Percentiles rank a stretch among this genome's conserved stretches.
These are phyloP conservation scores for Lodderomyces margitis DNA, from an alignment of 1,139 yeast species.

Conservation along the genomic window DNA sequence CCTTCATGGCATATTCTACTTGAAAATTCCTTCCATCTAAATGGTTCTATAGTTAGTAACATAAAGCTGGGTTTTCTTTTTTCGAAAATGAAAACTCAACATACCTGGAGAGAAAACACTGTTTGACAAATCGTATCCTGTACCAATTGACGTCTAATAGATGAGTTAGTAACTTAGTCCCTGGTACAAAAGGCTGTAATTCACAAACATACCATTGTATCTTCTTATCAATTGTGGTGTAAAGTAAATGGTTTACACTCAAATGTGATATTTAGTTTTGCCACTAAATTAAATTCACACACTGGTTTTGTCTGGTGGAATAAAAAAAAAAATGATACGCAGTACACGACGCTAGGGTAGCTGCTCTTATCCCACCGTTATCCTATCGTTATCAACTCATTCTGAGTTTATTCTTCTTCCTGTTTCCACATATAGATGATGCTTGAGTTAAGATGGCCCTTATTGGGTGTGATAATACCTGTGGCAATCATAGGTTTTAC, in stretches of 20 bases:
- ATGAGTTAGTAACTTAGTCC: slow-evolving; percentile 1
- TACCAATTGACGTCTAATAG: slow-evolving; percentile 80
- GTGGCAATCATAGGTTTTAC: slow-evolving; percentile 53
- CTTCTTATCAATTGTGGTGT: background rate
- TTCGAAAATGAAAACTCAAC: too few relatives aligned
- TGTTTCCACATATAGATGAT: slow-evolving; percentile 20
- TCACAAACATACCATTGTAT: slow-evolving; percentile 8
- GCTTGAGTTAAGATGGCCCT: slow-evolving; percentile 53
- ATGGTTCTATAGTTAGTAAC: slow-evolving; percentile 6
- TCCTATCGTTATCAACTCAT: too few relatives aligned
- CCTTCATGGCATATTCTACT: slow-evolving; percentile 96
- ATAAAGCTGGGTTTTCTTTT: too few relatives aligned
- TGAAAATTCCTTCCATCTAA: slow-evolving; percentile 95
- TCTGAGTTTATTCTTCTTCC: background rate
- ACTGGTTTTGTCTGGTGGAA: too few relatives aligned
- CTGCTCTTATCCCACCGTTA: too few relatives aligned
- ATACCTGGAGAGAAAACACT: slow-evolving; percentile 67
- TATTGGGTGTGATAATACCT: slow-evolving; percentile 48
- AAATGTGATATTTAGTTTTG: slow-evolving; percentile 6
- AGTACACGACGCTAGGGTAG: background rate
- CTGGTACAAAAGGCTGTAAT: background rate
- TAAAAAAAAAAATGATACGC: background rate
- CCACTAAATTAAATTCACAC: too few relatives aligned
- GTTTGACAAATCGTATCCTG: slow-evolving; percentile 95
- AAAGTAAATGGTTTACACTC: too few relatives aligned